Evolutionary conservation across 2,329 filamentous ascomycete genomes (phyloP), one percentile per base, ranked within the genome.

Genomic region (Fusarium domesticum): DNA sequence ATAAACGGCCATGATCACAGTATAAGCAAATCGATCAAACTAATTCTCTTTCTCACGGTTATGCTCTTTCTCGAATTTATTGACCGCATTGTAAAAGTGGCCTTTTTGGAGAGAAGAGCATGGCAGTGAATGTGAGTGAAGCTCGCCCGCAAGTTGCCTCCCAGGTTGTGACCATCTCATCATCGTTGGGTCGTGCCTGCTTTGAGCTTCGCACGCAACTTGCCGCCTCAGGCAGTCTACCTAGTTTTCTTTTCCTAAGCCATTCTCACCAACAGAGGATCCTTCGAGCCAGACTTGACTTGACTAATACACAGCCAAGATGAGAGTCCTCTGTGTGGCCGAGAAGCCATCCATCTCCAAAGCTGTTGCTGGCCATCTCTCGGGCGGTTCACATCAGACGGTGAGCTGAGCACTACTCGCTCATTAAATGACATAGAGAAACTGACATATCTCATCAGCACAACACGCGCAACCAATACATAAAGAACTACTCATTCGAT

Each of bases 401-500:
- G 89, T 95, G 69, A 67, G 84, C 45, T 19, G 18, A 17, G 5
- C 5, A 8, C 38, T 30, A 15, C 8, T 14, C n/a, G 15, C n/a
- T 14, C 15, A 28, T 18, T 12, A 12, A 8, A 10, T 6, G 28
- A 7, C 18, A 16, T n/a, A 34, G 33, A 12, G 18, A 18, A 14
- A 67, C 44, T 19, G 23, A 5, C 33, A 16, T 31, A 8, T 6
- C 10, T 3, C n/a, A n/a, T 19, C 46, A 95, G 89, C 76, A 77
- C 56, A 77, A 80, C 50, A 86, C 89, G 3, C 74, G 81, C 16
- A 83, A 83, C 53, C 78, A 80, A 57, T 97, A 84, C 69, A 85
- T 95, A 66, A 97, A 96, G 65, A 98, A 98, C 61, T 97, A 96
- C 70, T 77, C 83, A 19, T 98, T 98, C 63, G 78, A 85, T 35